Evolutionary conservation across 2,329 filamentous ascomycete species (phyloP), one percentile per base, ranked within the genome.

Genomic region (Colletotrichum camelliae): DNA sequence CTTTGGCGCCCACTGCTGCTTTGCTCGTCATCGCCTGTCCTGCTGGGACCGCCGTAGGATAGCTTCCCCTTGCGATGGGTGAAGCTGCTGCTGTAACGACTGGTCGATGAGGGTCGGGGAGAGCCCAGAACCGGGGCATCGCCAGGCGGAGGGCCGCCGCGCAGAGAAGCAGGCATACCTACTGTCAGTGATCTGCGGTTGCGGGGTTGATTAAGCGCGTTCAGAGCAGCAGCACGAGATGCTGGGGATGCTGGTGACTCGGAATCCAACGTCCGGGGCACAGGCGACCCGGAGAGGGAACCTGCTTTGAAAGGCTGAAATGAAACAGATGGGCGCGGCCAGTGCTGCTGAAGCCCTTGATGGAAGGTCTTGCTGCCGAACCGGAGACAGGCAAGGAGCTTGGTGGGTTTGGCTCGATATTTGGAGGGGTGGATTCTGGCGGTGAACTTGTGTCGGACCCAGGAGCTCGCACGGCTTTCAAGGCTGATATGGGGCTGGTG

Each of bases 271-370:
- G 87, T 82, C 35, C 89, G 86, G 33, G 86, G 86, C n/a, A 89
- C 83, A 0, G 96, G 96, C 6, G 96, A 98, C 5, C 94, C 95
- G 3, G 96, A 98, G n/a, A 98, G 88, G 2, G 96, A 97, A 13
- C 96, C 96, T 16, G 96, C 95, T 85, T 99, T 99, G 88, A 99
- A 99, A 0, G 96, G 96, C 80, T 97, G 95, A 80, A 98, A 98
- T 1, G 95, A 97, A 27, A 98, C 91, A 0, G 95, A 98, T 8
- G 94, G 93, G 69, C 95, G 92, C 96, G 91, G 69, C 89, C 89
- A 64, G 90, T 81, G 27, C 86, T 87, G 58, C 94, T 91, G 55
- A 87, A 84, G 16, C 84, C 85, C 66, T 88, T 87, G 55, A 87
- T 76, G 2, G 84, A 79, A 15, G 84, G 85, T 31, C 85, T 83